Evolutionary conservation across 768 basidiomycete genomes (phyloP).

Genomic region (Xanthoconium stramineum): DNA sequence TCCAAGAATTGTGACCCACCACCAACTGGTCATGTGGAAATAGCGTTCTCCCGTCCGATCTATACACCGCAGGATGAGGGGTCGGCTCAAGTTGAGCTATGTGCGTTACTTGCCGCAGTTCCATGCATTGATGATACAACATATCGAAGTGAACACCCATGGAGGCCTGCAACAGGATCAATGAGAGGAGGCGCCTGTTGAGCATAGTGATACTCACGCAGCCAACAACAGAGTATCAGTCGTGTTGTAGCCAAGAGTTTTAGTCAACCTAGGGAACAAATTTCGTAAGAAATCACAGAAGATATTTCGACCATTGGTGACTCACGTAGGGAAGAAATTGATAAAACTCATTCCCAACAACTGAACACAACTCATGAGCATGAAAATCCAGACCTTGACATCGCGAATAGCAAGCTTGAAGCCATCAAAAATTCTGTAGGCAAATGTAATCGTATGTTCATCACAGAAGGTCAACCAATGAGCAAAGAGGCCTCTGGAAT

Average conservation of each 20-base stretch:
- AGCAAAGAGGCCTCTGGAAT: background rate
- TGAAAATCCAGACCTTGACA: conserved; percentile 51
- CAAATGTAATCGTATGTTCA: background rate
- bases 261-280: conserved; percentile 41
- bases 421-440: conserved; percentile 44
- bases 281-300: background rate
- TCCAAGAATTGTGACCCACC: conserved; percentile 59
- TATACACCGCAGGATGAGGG: conserved; percentile 9
- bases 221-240: conserved; percentile 58
- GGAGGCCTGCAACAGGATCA: conserved; percentile 45
- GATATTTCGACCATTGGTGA: background rate
- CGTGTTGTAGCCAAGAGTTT: conserved; percentile 58
- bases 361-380: conserved; percentile 48
- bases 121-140: conserved; percentile 52
- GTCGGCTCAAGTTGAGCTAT: background rate
- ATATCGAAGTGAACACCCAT: conserved; percentile 52
- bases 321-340: conserved; percentile 57
- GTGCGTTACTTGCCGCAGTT: conserved; percentile 40
- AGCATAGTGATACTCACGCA: conserved; percentile 40
- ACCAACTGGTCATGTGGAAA: conserved; percentile 55
- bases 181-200: background rate
- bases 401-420: conserved; percentile 57
- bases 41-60: conserved; percentile 63
- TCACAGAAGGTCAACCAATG: background rate
- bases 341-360: conserved; percentile 57